Percentiles rank a stretch among this genome's conserved stretches.
Evolutionary conservation across 352 stramenopile genomes (phyloP).

Genomic region (Pythium aristosporum): DNA sequence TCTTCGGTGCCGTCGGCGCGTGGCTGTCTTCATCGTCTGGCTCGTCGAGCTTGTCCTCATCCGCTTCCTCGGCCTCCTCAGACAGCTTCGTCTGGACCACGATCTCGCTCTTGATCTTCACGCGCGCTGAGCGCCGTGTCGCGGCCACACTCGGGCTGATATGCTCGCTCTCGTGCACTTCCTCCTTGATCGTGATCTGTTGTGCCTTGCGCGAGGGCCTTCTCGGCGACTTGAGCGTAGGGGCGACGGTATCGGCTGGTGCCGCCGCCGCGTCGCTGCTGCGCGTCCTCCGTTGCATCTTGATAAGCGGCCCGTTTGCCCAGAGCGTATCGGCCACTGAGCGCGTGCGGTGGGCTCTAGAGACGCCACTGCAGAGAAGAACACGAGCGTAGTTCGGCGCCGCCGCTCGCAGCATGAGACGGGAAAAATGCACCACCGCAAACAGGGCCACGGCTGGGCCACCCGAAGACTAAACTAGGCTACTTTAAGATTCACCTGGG

Average conservation of each 20-base stretch:
- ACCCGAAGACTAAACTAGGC: not conserved
- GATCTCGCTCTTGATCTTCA: conserved; percentile 19
- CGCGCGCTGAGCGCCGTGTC: conserved; percentile 5
- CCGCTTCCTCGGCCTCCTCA: conserved; percentile 17
- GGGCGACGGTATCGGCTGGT: conserved; percentile 10
- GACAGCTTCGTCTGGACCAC: conserved; percentile 22
- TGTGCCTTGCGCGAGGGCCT: conserved; percentile 6
- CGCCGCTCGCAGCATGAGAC: conserved; percentile 7
- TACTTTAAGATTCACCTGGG: not conserved
- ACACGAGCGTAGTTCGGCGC: conserved; percentile 24
- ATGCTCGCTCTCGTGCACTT: conserved; percentile 7
- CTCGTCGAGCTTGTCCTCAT: conserved; percentile 5
- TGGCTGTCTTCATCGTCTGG: conserved; percentile 9
- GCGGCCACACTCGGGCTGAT: not conserved
- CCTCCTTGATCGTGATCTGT: conserved; percentile 13
- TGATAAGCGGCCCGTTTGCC: not conserved
- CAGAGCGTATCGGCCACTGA: not conserved
- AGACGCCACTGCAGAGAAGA: conserved; percentile 9
- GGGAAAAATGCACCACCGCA: conserved; percentile 25
- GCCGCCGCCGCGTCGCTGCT: conserved; percentile 14
- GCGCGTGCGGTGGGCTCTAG: no score
- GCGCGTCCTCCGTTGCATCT: conserved; percentile 39
- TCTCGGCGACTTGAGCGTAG: not conserved
- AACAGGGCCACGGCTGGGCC: not conserved
- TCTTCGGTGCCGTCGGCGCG: conserved; percentile 18